Evolutionary conservation across 257 asterid species (phyloP).

Genomic region (Solanum ossicruentum): DNA sequence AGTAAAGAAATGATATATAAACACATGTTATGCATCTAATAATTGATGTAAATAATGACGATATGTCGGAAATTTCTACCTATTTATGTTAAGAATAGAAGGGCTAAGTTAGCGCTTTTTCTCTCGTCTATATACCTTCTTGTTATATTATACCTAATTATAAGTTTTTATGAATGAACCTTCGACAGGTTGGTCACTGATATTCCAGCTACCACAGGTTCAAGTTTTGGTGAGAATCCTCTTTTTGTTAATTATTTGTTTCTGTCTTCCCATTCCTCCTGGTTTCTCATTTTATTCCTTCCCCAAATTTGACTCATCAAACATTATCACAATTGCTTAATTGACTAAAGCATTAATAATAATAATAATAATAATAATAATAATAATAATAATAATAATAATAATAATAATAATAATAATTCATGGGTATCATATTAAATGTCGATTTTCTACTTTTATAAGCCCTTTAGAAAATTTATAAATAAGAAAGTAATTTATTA

Average conservation of each 20-base stretch:
- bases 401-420: no score
- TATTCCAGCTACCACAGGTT: constrained; percentile 72
- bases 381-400: no score
- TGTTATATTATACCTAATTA: not conserved
- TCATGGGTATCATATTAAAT: no score
- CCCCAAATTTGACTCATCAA: not conserved
- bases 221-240: constrained; percentile 39
- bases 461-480: no score
- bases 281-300: not conserved
- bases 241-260: not conserved
- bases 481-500: no score
- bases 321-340: not conserved
- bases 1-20: no score
- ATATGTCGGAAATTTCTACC: no score
- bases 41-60: no score
- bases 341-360: not conserved
- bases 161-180: not conserved
- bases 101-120: not conserved
- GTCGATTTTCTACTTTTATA: no score
- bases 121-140: not conserved
- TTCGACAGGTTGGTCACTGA: constrained; percentile 57
- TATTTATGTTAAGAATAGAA: not conserved
- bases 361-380: no score
- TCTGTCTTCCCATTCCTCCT: not conserved
- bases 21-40: no score